Percentiles rank a stretch among this genome's conserved stretches.
phyloP scores from a whole-genome alignment of 495 filamentous ascomycete genomes.

The Trichoderma asperelloides region DNA sequence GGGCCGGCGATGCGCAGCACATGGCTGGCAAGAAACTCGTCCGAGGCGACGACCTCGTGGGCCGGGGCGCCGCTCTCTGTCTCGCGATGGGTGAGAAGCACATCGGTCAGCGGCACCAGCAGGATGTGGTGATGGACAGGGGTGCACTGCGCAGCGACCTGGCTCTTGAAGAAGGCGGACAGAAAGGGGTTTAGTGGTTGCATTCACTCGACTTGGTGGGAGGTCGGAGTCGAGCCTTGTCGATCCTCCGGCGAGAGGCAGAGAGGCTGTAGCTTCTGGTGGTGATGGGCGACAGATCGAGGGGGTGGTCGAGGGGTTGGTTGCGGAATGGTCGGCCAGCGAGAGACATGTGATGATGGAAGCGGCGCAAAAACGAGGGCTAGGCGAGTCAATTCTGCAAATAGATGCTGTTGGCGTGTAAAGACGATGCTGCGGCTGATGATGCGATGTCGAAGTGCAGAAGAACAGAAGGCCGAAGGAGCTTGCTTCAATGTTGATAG shows the following conservation, averaged over 20 bases:
- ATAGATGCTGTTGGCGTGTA: background rate
- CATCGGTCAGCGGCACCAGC: slow-evolving; percentile 87
- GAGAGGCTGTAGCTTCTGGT: background rate
- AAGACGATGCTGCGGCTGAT: background rate
- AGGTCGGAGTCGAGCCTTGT: background rate
- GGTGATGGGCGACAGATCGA: background rate
- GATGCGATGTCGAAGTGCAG: background rate
- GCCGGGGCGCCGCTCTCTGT: slow-evolving; percentile 71
- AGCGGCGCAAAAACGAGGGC: background rate
- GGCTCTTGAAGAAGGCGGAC: slow-evolving; percentile 95
- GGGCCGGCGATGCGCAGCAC: slow-evolving; percentile 72
- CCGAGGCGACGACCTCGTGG: slow-evolving; percentile 71
- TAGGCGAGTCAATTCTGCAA: background rate
- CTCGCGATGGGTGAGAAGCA: slow-evolving; percentile 80
- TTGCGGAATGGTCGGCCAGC: background rate
- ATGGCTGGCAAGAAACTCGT: slow-evolving; percentile 96
- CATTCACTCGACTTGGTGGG: slow-evolving; percentile 52
- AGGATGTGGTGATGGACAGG: slow-evolving; percentile 90
- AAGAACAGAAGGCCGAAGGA: background rate
- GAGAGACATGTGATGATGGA: slow-evolving; percentile 3
- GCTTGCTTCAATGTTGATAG: background rate
- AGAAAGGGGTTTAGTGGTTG: slow-evolving; percentile 98
- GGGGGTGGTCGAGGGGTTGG: background rate
- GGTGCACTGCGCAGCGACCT: slow-evolving; percentile 84
- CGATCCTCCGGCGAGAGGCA: background rate